Base-by-base conservation (phyloP, 768 basidiomycete species). In the Xerocomellus intermedius region DNA sequence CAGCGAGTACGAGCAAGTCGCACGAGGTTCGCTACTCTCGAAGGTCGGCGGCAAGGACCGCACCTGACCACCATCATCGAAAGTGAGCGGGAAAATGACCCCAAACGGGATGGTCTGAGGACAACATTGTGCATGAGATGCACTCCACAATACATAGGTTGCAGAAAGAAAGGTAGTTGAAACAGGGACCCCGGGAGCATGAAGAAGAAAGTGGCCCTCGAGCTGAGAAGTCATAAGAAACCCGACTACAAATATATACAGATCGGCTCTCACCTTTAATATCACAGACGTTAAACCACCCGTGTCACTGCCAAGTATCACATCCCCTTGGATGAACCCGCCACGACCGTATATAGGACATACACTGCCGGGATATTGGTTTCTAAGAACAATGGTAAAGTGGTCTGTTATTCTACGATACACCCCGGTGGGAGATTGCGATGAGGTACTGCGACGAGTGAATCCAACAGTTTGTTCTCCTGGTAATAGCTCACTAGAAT, bases 381-480 rank as follows among this genome's bases (percentile, higher is more conserved):
- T 56, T 43, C 56, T 63, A 22, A 69, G 57, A 45, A 61, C 38
- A 16, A 72, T 42, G 19, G 66, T 64, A 32, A 71, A 51, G 10
- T 37, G 48, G 26, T 68, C 62, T 22, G 69, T 70, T 56, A 69
- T 72, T 52, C 68, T 65, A 49, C 64, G 68, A 48, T 66, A 71
- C 45, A 62, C 58, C 16, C 63, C 66, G 1, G 41, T 52, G 12
- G 38, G 55, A 38, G 45, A 21, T 48, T 35, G 60, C 7, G 59
- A 48, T 4, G 46, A 28, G 24, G 22, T 24, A 16, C 26, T 26
- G 26, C 54, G 54, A 17, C 47, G 81, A 3, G 78, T 77, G 43
- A 74, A 75, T 36, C 80, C 78, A 2, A 87, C 73, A 3, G 74
- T 72, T 52, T 71, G 72, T 59, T 88, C 86, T 42, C 77, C 81